Conservation (phyloP, 2,329 filamentous ascomycete genomes). For the Aureobasidium musti region DNA sequence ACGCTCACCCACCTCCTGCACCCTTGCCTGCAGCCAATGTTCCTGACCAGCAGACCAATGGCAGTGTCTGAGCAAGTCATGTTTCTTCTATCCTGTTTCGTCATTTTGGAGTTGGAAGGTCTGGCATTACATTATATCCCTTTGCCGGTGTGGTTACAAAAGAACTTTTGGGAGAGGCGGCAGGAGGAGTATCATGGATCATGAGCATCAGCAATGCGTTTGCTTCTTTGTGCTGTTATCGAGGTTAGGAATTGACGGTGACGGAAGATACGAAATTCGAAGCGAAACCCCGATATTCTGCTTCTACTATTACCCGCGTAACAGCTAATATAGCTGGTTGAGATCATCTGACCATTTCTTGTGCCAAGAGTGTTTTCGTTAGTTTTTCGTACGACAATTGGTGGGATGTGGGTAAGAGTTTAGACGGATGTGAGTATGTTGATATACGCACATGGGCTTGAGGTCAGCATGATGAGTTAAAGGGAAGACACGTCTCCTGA, state of each 20-base stretch:
- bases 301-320: no score
- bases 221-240: neutral
- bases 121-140: no score
- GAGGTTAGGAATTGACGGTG: no score
- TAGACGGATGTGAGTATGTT: neutral
- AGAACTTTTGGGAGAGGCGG: no score
- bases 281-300: no score
- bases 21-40: neutral
- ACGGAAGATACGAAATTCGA: no score
- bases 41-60: constrained; percentile 5
- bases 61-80: neutral
- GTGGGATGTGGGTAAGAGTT: neutral
- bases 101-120: neutral
- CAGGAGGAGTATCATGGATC: no score
- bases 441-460: neutral
- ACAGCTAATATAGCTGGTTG: no score
- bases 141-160: no score
- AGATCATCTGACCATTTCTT: neutral
- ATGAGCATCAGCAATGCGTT: neutral
- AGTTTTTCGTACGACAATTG: neutral
- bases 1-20: constrained; percentile 16
- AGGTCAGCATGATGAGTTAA: neutral
- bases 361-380: neutral
- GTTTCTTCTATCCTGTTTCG: neutral
- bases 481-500: neutral